Percentiles rank a stretch among this genome's conserved stretches.
phyloP scores from a whole-genome alignment of 208 protist species.

The Angomonas deanei region DNA sequence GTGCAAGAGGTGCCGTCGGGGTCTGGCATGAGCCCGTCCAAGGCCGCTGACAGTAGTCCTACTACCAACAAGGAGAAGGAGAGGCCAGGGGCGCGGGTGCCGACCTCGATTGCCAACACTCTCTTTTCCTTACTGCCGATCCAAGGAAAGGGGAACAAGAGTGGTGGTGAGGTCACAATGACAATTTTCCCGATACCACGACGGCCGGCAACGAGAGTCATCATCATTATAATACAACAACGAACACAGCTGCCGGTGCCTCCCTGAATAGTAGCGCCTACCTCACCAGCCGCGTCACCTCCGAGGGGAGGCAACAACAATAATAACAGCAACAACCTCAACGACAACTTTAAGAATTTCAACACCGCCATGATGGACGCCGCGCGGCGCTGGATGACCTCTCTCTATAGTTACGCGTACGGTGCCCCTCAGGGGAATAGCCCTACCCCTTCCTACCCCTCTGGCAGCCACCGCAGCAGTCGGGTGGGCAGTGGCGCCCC shows the following conservation, averaged over 20 bases:
- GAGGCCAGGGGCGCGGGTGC: constrained; percentile 7
- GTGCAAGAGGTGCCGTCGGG: no score
- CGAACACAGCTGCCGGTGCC: background rate
- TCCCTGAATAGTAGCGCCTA: background rate
- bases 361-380: constrained; percentile 24
- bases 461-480: no score
- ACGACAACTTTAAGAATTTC: background rate
- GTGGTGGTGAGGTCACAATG: background rate
- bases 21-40: no score
- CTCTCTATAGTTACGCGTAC: constrained; percentile 57
- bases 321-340: constrained; percentile 2
- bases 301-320: background rate
- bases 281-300: constrained; percentile 6
- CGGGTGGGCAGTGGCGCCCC: no score
- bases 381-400: constrained; percentile 34
- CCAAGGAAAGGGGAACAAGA: background rate
- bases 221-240: background rate
- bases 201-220: background rate
- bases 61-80: background rate
- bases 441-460: no score
- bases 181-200: background rate
- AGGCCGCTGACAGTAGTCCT: background rate
- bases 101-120: constrained; percentile 22
- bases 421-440: no score
- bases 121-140: constrained; percentile 30